A percentile compares a stretch with the other conserved stretches of the same genome.
These are phyloP conservation scores for Lagenidium giganteum DNA, from an alignment of 352 stramenopile genomes.

Conservation along the genomic window DNA sequence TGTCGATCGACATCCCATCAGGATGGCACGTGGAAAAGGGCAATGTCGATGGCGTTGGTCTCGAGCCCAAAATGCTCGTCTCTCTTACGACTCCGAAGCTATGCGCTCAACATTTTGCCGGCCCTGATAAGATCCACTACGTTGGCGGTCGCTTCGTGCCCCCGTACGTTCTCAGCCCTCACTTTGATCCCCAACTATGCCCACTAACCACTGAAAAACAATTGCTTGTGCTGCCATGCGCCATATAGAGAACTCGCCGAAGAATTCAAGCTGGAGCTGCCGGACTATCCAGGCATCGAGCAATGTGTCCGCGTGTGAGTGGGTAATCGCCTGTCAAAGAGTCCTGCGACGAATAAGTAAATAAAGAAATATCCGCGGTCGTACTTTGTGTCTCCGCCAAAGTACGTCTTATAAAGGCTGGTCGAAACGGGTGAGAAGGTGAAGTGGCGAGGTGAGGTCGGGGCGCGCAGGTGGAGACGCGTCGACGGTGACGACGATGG, in stretches of 20 bases:
- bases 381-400: too few relatives aligned
- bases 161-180: constrained; percentile 54
- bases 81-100: constrained; percentile 97
- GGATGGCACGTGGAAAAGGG: constrained; percentile 96
- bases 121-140: constrained; percentile 86
- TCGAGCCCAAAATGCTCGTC: constrained; percentile 92
- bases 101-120: constrained; percentile 86
- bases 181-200: too few relatives aligned
- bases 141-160: constrained; percentile 95
- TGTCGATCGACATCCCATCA: constrained; percentile 98
- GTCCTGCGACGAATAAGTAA: too few relatives aligned
- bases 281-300: constrained; percentile 48
- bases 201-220: too few relatives aligned
- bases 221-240: too few relatives aligned
- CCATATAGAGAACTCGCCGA: constrained; percentile 53
- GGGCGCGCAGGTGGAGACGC: constrained; percentile 8
- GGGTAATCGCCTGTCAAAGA: too few relatives aligned
- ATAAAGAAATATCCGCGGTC: too few relatives aligned
- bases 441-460: background rate
- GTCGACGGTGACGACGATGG: too few relatives aligned
- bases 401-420: too few relatives aligned
- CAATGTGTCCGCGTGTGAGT: constrained; percentile 65
- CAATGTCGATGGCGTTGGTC: constrained; percentile 67
- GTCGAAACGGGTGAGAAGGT: constrained; percentile 6
- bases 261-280: constrained; percentile 60